Conservation (phyloP, 1,284 basidiomycete genomes). For the Bjerkandera adusta region DNA sequence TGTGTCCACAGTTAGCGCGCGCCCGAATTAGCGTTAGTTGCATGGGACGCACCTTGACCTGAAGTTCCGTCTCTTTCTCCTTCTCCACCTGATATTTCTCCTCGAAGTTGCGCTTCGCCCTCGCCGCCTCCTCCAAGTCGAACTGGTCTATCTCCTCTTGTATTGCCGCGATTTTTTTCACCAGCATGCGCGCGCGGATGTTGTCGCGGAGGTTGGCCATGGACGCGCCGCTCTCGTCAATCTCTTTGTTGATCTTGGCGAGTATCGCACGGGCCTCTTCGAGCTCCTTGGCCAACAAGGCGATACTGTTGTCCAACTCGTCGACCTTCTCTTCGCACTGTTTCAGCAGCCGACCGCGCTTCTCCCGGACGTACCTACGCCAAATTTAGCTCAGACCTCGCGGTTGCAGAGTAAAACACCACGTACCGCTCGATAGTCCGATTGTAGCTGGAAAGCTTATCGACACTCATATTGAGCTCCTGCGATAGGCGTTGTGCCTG, state of each 20-base stretch:
- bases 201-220: constrained; percentile 85
- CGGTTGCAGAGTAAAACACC: background rate
- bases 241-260: constrained; percentile 62
- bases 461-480: constrained; percentile 63
- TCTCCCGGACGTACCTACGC: constrained; percentile 71
- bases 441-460: constrained; percentile 61
- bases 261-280: constrained; percentile 55
- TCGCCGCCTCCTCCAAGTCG: constrained; percentile 82
- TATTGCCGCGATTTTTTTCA: constrained; percentile 63
- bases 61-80: constrained; percentile 68
- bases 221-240: constrained; percentile 69
- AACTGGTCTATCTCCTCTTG: constrained; percentile 72
- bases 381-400: constrained; percentile 3
- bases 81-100: constrained; percentile 75
- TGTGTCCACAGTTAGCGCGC: constrained; percentile 29
- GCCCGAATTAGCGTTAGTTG: constrained; percentile 8
- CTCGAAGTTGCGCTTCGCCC: constrained; percentile 81
- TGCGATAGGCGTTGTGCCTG: constrained; percentile 57
- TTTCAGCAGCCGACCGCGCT: constrained; percentile 59
- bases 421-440: constrained; percentile 63
- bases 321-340: constrained; percentile 63
- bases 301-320: constrained; percentile 58
- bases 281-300: constrained; percentile 51
- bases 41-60: constrained; percentile 57
- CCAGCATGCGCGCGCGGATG: constrained; percentile 73